Conservation (phyloP, 805 yeast species). For the Nakazawaea siamensis region DNA sequence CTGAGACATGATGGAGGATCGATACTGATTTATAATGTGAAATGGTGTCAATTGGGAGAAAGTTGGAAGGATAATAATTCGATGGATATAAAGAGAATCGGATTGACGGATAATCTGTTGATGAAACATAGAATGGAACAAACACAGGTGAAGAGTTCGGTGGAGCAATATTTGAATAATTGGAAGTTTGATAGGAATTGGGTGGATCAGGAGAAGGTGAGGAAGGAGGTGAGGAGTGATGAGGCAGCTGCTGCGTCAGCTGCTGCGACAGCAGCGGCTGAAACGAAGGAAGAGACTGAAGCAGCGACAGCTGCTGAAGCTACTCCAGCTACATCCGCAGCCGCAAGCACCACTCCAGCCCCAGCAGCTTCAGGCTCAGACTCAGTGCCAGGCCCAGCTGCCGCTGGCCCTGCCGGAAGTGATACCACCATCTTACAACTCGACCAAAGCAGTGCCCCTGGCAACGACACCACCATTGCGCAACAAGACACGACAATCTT, state of each 20-base stretch:
- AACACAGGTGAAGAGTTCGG: neutral
- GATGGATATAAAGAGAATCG: slow-evolving; percentile 15
- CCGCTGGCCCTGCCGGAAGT: too few relatives aligned
- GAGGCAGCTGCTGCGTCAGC: neutral
- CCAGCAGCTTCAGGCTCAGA: too few relatives aligned
- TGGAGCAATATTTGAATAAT: slow-evolving; percentile 11
- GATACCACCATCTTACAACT: too few relatives aligned
- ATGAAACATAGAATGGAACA: slow-evolving; percentile 8
- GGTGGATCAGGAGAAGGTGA: slow-evolving; percentile 14
- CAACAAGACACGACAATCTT: slow-evolving; percentile 3
- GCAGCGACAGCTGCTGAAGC: neutral
- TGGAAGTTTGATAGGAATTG: slow-evolving; percentile 25
- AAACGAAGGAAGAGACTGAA: too few relatives aligned
- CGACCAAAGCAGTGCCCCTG: too few relatives aligned
- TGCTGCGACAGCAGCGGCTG: neutral
- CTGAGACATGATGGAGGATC: slow-evolving; percentile 75
- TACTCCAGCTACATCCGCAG: too few relatives aligned
- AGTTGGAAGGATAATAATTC: slow-evolving; percentile 14
- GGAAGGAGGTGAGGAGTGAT: slow-evolving; percentile 12
- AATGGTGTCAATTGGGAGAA: slow-evolving; percentile 31
- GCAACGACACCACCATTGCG: slow-evolving; percentile 5
- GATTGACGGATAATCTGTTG: slow-evolving; percentile 14
- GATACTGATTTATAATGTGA: slow-evolving; percentile 48
- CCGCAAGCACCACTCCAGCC: too few relatives aligned
- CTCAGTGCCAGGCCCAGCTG: too few relatives aligned